Evolutionary conservation across 208 protist species (phyloP).

Genomic region (Histomonas meleagridis): DNA sequence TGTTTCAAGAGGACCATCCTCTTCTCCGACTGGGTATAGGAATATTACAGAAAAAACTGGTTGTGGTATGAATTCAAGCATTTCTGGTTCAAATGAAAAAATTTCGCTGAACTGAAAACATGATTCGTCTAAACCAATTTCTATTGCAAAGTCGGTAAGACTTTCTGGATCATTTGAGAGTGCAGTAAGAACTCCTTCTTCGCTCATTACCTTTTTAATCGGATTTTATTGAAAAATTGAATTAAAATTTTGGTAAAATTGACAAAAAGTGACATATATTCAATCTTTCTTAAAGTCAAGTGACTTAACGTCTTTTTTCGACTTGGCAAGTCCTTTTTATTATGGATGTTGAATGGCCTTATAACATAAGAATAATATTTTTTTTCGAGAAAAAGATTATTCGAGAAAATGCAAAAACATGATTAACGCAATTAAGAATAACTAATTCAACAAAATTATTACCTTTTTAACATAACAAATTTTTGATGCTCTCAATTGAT

Average conservation of each 20-base stretch:
- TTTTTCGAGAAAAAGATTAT: no score
- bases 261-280: not conserved
- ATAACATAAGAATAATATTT: no score
- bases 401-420: not conserved
- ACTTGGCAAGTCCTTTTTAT: no score
- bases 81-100: constrained; percentile 11
- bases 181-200: no score
- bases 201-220: no score
- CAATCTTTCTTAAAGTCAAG: no score
- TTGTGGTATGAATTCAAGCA: not conserved
- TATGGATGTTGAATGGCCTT: no score
- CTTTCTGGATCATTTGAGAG: constrained; percentile 18
- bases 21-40: not conserved
- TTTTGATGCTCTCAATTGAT: no score
- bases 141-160: not conserved
- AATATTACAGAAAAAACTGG: not conserved
- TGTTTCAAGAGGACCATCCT: not conserved
- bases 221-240: not conserved
- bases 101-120: not conserved
- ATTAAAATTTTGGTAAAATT: not conserved
- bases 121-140: not conserved
- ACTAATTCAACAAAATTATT: no score
- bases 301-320: no score
- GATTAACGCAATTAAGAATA: not conserved
- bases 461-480: no score